Base-by-base conservation (phyloP, 768 basidiomycete species). In the Macrolepiota albuminosa region DNA sequence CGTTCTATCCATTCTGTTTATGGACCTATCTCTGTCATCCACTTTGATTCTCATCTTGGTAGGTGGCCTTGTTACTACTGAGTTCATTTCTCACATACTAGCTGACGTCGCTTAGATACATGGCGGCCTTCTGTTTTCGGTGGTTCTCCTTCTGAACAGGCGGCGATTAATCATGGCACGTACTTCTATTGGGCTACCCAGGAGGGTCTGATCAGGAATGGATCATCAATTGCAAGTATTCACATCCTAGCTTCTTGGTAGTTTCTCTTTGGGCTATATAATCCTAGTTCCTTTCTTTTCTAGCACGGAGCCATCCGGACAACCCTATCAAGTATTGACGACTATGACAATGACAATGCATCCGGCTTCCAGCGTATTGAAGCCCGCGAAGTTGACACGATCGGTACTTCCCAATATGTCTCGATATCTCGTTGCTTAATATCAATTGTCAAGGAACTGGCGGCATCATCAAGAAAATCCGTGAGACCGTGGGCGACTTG, bases 121-220 rank as follows among this genome's bases (percentile, higher is more conserved):
- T 89, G 88, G 88, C 88, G 86, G 66, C 87, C 88, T 4, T 76
- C 81, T 36, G 84, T 88, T 10, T 89, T 89, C 67, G 89, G 89
- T 26, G 87, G 87, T 10, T 84, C 88, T 3, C 88, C 87, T 4
- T 86, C 86, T 31, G 78, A 80, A 0, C 86, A 86, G 59, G 88
- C 87, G 0, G 84, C 85, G 24, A 85, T 95, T 63, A 93, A 90
- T 61, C 93, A 95, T 61, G 93, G 92, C 13, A 92, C 90, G 3
- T 94, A 93, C 76, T 95, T 95, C 72, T 94, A 91, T 74, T 89
- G 89, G 82, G 93, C 93, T 0, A 86, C 85, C 61, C 82, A 88
- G 65, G 90, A 93, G 67, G 92, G 93, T 2, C 76, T 93, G 47
- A 87, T 95, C 63, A 79, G 78, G 66, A 88, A 90, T 61, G 88